Base-by-base conservation (phyloP, 768 basidiomycete genomes). In the Boletellus ananiceps region DNA sequence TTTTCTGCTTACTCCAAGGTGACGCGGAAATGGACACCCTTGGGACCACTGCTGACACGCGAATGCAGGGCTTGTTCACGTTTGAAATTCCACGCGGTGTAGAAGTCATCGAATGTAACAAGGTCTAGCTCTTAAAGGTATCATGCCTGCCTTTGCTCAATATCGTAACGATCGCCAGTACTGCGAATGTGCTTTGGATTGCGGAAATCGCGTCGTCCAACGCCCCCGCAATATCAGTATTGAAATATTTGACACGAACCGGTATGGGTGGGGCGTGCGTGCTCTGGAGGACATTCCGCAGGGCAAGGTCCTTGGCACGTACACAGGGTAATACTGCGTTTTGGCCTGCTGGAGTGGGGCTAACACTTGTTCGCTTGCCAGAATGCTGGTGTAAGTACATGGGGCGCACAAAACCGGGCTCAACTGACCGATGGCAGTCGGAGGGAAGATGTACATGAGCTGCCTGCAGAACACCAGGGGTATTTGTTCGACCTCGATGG, bases 401-500 rank as follows among this genome's bases (percentile, higher is more conserved):
- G 18, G 31, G 7, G 27, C 25, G 25, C 8, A 41, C 53, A 25
- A 21, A 34, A 16, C n/a, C 4, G 40, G 21, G 14, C 34, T 5
- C 8, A 23, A 19, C 41, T 46, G 44, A 55, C 38, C 44, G 13
- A n/a, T 32, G 38, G 18, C 37, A 82, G 81, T 25, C 65, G 60
- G 16, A 72, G 83, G 25, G 68, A 69, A 35, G 68, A 70, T 4
- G 76, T 81, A 3, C 62, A 68, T 4, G 54, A 58, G 6, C 55
- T 78, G 8, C 59, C 68, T 0, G 65, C 64, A 5, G 66, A 69
- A 5, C 62, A 72, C 27, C 68, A 67, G 2, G 68, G 71, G 0
- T 87, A 82, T 55, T 69, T 77, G 34, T 87, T 85, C 49, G 83
- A 86, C 58, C 69, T 87, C 12, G 84, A 88, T 59, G 74, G 77